phyloP scores from a whole-genome alignment of 345 rosid species.

The Raphanus raphanistrum region DNA sequence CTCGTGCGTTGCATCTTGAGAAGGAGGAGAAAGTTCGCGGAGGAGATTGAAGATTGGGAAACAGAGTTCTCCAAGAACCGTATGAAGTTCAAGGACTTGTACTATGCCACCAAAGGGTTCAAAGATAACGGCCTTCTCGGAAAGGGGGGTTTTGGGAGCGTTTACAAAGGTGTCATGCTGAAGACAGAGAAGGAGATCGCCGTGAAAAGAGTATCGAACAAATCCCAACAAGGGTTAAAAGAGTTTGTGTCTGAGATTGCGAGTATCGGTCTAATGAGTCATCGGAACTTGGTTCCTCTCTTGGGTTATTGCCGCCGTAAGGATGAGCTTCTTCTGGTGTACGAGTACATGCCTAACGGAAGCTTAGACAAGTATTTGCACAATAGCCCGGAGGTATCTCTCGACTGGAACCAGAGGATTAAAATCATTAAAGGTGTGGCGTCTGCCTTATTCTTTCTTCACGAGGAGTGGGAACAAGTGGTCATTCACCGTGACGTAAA shows the following conservation, averaged over 20 bases:
- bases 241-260: slow-evolving; percentile 84
- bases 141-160: slow-evolving; percentile 79
- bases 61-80: slow-evolving; percentile 73
- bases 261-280: slow-evolving; percentile 88
- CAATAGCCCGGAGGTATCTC: slow-evolving; percentile 49
- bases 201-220: slow-evolving; percentile 72
- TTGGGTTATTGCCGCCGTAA: slow-evolving; percentile 78
- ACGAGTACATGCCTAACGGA: slow-evolving; percentile 90
- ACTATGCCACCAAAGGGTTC: slow-evolving; percentile 69
- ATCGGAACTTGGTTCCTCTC: slow-evolving; percentile 78
- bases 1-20: slow-evolving; percentile 27
- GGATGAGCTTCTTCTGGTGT: slow-evolving; percentile 73
- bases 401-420: slow-evolving; percentile 81
- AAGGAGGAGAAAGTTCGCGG: slow-evolving; percentile 60
- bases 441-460: slow-evolving; percentile 75
- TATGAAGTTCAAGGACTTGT: slow-evolving; percentile 63
- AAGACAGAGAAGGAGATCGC: slow-evolving; percentile 57
- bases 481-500: slow-evolving; percentile 49
- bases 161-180: slow-evolving; percentile 65
- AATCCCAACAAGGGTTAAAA: slow-evolving; percentile 80
- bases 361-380: slow-evolving; percentile 79
- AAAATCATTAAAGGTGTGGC: slow-evolving; percentile 71
- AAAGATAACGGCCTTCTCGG: slow-evolving; percentile 68
- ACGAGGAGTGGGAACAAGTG: slow-evolving; percentile 76
- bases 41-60: slow-evolving; percentile 75